A percentile compares a stretch with the other conserved stretches of the same genome.
Conservation (phyloP, 768 basidiomycete species). For the Gloeopeniophorella convolvens region DNA sequence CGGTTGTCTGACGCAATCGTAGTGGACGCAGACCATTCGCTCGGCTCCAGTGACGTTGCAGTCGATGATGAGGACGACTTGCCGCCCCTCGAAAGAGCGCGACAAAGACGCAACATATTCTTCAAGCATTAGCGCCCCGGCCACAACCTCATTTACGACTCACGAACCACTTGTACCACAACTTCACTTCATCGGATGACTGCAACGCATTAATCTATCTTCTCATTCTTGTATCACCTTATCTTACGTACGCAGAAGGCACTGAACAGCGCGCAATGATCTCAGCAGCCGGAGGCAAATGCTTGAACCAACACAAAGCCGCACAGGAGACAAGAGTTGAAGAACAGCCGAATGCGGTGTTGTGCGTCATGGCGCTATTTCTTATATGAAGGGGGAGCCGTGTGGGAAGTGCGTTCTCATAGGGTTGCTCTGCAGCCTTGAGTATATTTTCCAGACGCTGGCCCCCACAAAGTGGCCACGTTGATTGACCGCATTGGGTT, state of each 20-base stretch:
- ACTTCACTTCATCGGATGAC: slow-evolving; percentile 1
- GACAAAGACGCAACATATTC: slow-evolving; percentile 39
- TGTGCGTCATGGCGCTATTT: no score
- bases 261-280: no score
- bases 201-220: slow-evolving; percentile 2
- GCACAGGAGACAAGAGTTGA: no score
- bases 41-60: slow-evolving; percentile 16
- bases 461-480: no score
- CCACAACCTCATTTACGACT: neutral
- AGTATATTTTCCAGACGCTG: no score
- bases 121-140: slow-evolving; percentile 12
- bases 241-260: neutral
- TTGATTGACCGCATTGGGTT: neutral
- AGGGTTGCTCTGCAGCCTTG: no score
- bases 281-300: no score
- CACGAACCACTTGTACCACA: slow-evolving; percentile 4
- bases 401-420: no score
- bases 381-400: no score
- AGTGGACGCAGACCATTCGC: slow-evolving; percentile 11
- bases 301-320: no score
- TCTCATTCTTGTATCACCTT: slow-evolving; percentile 5
- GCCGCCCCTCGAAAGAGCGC: slow-evolving; percentile 64
- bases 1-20: neutral
- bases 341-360: no score
- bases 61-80: slow-evolving; percentile 47